phyloP scores from a whole-genome alignment of 108 stramenopile species.

The Skeletonema marinoi region DNA sequence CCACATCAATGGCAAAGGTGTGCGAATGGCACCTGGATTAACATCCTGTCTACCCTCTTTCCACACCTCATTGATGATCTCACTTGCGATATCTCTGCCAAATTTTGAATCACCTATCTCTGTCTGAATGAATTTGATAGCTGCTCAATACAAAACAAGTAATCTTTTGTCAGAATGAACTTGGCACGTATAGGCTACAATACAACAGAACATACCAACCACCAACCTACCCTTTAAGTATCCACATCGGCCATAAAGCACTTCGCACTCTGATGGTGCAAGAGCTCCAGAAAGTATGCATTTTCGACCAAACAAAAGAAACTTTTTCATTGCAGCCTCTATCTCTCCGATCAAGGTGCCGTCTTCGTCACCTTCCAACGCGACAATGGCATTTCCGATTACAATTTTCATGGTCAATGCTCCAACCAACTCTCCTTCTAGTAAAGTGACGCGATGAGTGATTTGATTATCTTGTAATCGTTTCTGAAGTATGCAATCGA shows the following conservation, averaged over 20 bases:
- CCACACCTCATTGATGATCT: slow-evolving; percentile 28
- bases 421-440: slow-evolving; percentile 35
- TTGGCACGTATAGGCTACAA: background rate
- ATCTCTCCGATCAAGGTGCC: background rate
- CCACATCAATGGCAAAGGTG: slow-evolving; percentile 46
- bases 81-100: slow-evolving; percentile 29
- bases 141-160: background rate
- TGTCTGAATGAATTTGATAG: slow-evolving; percentile 32
- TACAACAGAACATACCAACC: background rate
- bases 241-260: slow-evolving; percentile 64
- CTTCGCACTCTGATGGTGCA: slow-evolving; percentile 35
- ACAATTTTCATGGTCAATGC: slow-evolving; percentile 18
- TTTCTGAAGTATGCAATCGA: background rate
- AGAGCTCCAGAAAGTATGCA: background rate
- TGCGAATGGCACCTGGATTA: background rate
- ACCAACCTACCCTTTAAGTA: slow-evolving; percentile 35
- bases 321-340: background rate
- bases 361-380: background rate
- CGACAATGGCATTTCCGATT: slow-evolving; percentile 1
- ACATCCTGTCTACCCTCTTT: slow-evolving; percentile 44
- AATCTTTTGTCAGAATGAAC: background rate
- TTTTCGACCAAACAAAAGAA: background rate
- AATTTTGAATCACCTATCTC: slow-evolving; percentile 20
- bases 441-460: slow-evolving; percentile 20
- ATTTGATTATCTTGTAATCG: background rate